Evolutionary conservation across 495 filamentous ascomycete species (phyloP).

Genomic region (Pyrenula massariospora): DNA sequence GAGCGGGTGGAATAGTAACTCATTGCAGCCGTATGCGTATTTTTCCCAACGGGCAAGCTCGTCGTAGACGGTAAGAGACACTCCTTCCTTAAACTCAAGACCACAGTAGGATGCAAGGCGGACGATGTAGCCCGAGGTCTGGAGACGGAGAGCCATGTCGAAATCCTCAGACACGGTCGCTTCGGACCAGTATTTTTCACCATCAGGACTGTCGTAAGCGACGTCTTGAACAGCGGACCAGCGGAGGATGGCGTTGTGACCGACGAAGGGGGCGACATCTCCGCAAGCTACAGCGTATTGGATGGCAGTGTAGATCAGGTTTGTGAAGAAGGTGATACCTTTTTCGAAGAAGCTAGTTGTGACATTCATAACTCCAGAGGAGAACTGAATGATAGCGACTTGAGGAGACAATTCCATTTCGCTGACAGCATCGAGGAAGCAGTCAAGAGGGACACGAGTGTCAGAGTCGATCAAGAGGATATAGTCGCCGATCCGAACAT

Average conservation of each 20-base stretch:
- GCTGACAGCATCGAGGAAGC: constrained; percentile 62
- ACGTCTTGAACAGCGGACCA: constrained; percentile 73
- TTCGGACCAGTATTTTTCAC: constrained; percentile 79
- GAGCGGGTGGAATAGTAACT: constrained; percentile 57
- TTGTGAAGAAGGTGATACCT: constrained; percentile 76
- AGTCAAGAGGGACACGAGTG: constrained; percentile 61
- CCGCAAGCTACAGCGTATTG: constrained; percentile 69
- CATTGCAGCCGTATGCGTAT: constrained; percentile 81
- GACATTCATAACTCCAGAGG: constrained; percentile 75
- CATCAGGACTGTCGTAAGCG: constrained; percentile 54
- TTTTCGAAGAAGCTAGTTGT: constrained; percentile 62
- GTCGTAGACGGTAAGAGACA: constrained; percentile 77
- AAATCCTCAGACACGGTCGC: constrained; percentile 75
- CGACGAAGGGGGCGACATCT: constrained; percentile 62
- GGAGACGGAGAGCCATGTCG: constrained; percentile 73
- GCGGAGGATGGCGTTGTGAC: constrained; percentile 68
- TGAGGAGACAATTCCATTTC: constrained; percentile 74
- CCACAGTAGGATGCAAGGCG: constrained; percentile 62
- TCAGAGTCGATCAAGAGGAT: constrained; percentile 68
- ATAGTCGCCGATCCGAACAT: constrained; percentile 70
- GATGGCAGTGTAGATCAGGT: constrained; percentile 72
- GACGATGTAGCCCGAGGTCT: constrained; percentile 60
- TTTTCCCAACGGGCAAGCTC: constrained; percentile 78
- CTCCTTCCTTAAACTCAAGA: constrained; percentile 73
- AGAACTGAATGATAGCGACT: constrained; percentile 73